Conservation (phyloP, 1,284 basidiomycete genomes). For the Coriolopsis trogii region DNA sequence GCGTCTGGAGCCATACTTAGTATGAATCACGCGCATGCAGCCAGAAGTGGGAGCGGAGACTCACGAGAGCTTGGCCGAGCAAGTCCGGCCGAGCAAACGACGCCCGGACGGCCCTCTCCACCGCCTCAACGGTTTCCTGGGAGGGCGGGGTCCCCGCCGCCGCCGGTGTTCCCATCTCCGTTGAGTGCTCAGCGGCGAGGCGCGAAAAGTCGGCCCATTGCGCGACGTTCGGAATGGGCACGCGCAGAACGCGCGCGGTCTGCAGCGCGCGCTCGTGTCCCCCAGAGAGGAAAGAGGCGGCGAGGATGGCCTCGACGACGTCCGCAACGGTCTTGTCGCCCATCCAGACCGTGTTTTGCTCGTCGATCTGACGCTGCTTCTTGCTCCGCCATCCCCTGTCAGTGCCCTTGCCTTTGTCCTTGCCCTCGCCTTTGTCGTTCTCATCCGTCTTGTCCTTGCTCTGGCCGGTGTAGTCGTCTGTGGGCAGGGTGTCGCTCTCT, state of each 20-base stretch:
- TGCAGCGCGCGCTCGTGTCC: constrained; percentile 66
- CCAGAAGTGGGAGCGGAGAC: constrained; percentile 23
- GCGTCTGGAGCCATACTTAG: too few relatives aligned
- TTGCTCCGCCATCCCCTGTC: constrained; percentile 32
- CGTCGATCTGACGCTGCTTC: constrained; percentile 48
- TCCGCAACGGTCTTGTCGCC: constrained; percentile 87
- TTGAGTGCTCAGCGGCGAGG: constrained; percentile 35
- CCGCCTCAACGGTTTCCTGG: constrained; percentile 48
- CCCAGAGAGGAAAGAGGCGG: constrained; percentile 73
- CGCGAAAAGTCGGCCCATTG: constrained; percentile 72
- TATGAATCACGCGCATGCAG: too few relatives aligned
- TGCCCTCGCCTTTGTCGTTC: too few relatives aligned
- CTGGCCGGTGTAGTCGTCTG: too few relatives aligned
- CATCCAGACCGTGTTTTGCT: constrained; percentile 57
- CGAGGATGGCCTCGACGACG: constrained; percentile 80
- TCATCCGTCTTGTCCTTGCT: neutral
- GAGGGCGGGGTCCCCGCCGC: constrained; percentile 19
- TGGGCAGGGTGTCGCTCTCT: constrained; percentile 3
- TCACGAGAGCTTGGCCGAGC: constrained; percentile 72
- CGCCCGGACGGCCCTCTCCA: constrained; percentile 67
- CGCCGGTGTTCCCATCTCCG: constrained; percentile 37
- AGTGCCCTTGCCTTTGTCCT: constrained; percentile 10
- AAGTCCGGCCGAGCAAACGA: constrained; percentile 62
- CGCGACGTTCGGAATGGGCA: constrained; percentile 62
- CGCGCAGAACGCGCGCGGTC: constrained; percentile 60